phyloP scores from a whole-genome alignment of 2,329 filamentous ascomycete species.

The Apiospora malaysiana region DNA sequence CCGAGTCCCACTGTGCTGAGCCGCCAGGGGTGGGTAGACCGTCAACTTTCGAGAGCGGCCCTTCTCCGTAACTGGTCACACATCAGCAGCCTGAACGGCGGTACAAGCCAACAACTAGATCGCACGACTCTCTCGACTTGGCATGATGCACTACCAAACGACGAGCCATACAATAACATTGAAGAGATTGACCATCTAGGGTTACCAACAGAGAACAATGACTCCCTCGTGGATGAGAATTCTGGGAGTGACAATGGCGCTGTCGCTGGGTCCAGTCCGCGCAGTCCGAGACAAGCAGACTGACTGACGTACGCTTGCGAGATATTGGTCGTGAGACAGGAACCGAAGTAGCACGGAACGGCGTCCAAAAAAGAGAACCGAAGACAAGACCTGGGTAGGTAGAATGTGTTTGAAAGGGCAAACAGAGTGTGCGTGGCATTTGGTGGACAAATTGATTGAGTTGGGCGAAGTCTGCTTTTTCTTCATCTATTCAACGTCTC shows the following conservation, averaged over 20 bases:
- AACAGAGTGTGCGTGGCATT: background rate
- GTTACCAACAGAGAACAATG: background rate
- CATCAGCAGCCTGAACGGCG: background rate
- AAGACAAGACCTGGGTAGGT: background rate
- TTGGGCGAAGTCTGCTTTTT: background rate
- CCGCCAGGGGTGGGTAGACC: background rate
- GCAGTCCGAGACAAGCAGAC: background rate
- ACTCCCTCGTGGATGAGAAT: no score
- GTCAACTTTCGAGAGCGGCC: background rate
- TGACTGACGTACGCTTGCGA: background rate
- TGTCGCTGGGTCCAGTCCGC: background rate
- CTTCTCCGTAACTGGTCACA: background rate
- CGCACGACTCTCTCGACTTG: background rate
- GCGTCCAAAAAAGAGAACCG: background rate
- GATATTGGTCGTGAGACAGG: background rate
- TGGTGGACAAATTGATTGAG: conserved; percentile 1
- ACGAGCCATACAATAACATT: conserved; percentile 1
- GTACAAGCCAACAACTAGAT: background rate
- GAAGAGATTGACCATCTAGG: conserved; percentile 8
- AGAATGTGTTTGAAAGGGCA: background rate
- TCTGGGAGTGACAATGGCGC: background rate
- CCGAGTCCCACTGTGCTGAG: background rate
- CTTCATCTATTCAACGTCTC: conserved; percentile 7
- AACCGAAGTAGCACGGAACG: background rate
- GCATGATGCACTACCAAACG: background rate